These are phyloP conservation scores for Pseudotsuga menziesii DNA, from an alignment of 75 land plant genomes.

Conservation along the genomic window DNA sequence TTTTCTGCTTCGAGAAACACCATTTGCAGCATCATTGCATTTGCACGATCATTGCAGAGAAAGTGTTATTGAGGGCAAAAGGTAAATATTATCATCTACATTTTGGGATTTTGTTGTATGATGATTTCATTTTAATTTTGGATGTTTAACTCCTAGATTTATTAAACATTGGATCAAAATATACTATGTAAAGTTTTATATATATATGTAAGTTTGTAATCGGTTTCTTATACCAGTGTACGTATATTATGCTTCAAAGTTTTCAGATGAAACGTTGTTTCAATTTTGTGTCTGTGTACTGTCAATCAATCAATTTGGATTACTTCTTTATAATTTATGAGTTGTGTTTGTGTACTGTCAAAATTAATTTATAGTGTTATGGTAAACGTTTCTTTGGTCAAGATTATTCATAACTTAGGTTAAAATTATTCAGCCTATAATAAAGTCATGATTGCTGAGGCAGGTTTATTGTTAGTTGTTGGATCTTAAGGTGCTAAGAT, in stretches of 20 bases:
- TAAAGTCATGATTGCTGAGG: too few species aligned
- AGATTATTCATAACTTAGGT: too few species aligned
- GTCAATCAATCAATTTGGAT: too few species aligned
- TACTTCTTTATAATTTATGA: background rate
- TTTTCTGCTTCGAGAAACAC: background rate
- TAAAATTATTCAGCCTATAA: too few species aligned
- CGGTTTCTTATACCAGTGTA: background rate
- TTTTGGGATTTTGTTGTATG: background rate
- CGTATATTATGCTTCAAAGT: background rate
- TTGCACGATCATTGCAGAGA: background rate
- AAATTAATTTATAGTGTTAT: too few species aligned
- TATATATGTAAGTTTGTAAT: background rate
- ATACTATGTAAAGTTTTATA: background rate
- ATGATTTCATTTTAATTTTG: background rate
- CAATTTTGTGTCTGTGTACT: too few species aligned
- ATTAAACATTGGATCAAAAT: background rate
- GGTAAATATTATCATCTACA: background rate
- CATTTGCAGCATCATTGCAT: background rate
- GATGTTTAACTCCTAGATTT: background rate
- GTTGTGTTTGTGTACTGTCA: too few species aligned
- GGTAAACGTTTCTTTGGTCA: too few species aligned
- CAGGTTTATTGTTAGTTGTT: too few species aligned
- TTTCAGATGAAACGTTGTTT: background rate
- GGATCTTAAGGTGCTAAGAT: too few species aligned
- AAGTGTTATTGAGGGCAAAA: background rate